Evolutionary conservation across 176 grass and related monocot species (phyloP).

Genomic region (Zea mays): DNA sequence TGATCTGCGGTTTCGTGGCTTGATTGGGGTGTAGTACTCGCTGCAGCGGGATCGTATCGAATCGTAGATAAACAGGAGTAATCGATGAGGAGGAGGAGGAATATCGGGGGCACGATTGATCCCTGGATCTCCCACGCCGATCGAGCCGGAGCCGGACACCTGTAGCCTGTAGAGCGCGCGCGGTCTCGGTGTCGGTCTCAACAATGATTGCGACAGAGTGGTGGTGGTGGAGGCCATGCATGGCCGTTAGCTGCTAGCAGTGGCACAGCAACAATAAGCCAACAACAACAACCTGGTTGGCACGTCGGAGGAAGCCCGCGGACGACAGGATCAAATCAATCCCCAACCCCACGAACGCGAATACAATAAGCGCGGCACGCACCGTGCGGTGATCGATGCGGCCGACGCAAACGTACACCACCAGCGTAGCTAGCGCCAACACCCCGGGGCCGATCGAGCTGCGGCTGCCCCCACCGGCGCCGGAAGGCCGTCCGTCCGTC

Average conservation of each 20-base stretch:
- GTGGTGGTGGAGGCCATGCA: constrained; percentile 50
- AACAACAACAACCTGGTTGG: constrained; percentile 40
- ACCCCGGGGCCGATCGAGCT: not conserved
- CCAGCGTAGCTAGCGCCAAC: not conserved
- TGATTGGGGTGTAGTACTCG: constrained; percentile 26
- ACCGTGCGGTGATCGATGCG: not conserved
- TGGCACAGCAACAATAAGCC: not conserved
- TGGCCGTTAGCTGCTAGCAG: constrained; percentile 18
- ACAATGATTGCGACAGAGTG: constrained; percentile 35
- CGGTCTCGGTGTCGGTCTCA: not conserved
- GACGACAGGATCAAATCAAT: constrained; percentile 7
- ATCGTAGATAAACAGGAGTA: not conserved
- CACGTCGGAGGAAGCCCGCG: constrained; percentile 37
- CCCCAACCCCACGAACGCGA: constrained; percentile 47
- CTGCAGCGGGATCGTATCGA: constrained; percentile 5
- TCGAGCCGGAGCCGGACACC: constrained; percentile 27
- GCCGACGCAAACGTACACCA: constrained; percentile 23
- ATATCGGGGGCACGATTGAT: constrained; percentile 1
- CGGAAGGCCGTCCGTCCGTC: not conserved
- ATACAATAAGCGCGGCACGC: constrained; percentile 31
- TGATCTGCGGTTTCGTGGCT: not conserved
- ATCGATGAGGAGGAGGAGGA: not conserved
- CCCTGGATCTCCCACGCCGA: constrained; percentile 22
- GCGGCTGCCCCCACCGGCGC: constrained; percentile 2
- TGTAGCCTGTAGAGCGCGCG: not conserved